Base-by-base conservation (phyloP, 805 yeast genomes). In the Ogataea methylovora region DNA sequence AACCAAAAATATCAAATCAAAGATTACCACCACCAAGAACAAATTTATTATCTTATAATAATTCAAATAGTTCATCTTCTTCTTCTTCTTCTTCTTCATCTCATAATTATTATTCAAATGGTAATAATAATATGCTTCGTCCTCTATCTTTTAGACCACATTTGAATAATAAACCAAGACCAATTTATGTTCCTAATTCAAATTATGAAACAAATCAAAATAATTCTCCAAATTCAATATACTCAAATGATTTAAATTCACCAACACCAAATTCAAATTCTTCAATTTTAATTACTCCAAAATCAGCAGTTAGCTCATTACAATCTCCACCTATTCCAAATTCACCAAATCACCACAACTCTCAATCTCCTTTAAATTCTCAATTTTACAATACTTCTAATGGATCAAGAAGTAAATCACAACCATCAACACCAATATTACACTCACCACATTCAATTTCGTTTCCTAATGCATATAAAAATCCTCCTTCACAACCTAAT, bases 1-100 rank as follows among this genome's bases (percentile, higher is more conserved):
- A 39, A 12, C 46, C 50, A 9, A 38, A 52, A 14, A 37, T 44
- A 46, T n/a, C 8, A 24, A 8, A 10, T 6, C 24, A 25, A 16
- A 19, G 17, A 13, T 37, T 52, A 13, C 61, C 61, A 14, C 60
- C 60, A 7, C 61, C 60, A 27, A 41, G 59, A 35, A 39, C 45
- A 14, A 36, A 40, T 27, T 30, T 39, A 11, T 18, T 30, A 22
- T 21, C 23, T 21, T 8, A 7, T 21, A 7, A 21, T 8, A 21
- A 21, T 10, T 21, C 23, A 21, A 21, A 7, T 21, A 21, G 10
- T 21, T 21, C 23, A 7, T 21, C 23, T 10, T 21, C 23, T 13
- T 25, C 18, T 25, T n/a, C 18, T 13, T 13, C 16, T 25, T 25
- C 28, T 13, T 8, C 10, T 14, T 15, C 13, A 15, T 8, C n/a